phyloP scores from a whole-genome alignment of 805 yeast genomes.

The Sungouiella blattae region DNA sequence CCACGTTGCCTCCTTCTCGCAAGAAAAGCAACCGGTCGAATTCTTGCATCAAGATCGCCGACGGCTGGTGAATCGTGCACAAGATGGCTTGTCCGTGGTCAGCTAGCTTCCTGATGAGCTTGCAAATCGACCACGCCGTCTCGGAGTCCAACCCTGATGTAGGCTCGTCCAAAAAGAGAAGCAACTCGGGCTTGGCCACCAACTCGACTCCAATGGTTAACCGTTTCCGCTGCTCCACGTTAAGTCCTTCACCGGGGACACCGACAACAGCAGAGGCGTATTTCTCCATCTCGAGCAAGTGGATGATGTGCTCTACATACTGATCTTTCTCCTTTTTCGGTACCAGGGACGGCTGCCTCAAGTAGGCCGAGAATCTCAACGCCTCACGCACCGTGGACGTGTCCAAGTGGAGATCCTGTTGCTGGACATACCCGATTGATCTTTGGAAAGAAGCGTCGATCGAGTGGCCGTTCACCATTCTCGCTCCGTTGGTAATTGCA shows the following conservation, averaged over 20 bases:
- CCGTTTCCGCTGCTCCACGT: slow-evolving; percentile 66
- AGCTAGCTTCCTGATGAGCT: slow-evolving; percentile 37
- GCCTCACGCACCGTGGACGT: slow-evolving; percentile 30
- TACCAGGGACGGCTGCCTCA: slow-evolving; percentile 21
- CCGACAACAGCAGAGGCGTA: slow-evolving; percentile 46
- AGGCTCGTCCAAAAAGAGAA: slow-evolving; percentile 40
- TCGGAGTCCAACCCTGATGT: slow-evolving; percentile 43
- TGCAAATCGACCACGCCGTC: slow-evolving; percentile 41
- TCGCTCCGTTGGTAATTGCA: slow-evolving; percentile 25
- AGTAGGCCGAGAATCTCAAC: slow-evolving; percentile 22
- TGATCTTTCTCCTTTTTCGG: slow-evolving; percentile 19
- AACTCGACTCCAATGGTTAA: slow-evolving; percentile 40
- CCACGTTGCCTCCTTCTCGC: slow-evolving; percentile 68
- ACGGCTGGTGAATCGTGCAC: slow-evolving; percentile 79
- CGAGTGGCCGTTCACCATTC: slow-evolving; percentile 33
- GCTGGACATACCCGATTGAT: slow-evolving; percentile 32
- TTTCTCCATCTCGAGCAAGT: slow-evolving; percentile 21
- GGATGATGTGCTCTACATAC: slow-evolving; percentile 24
- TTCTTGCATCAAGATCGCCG: slow-evolving; percentile 71
- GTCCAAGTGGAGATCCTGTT: slow-evolving; percentile 31
- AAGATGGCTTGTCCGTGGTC: slow-evolving; percentile 40
- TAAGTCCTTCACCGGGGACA: slow-evolving; percentile 62
- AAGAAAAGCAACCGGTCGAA: slow-evolving; percentile 73
- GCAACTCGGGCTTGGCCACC: slow-evolving; percentile 37
- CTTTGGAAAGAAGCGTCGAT: slow-evolving; percentile 27